Base-by-base conservation (phyloP, 2,329 filamentous ascomycete genomes). In the Trichoderma sp. region DNA sequence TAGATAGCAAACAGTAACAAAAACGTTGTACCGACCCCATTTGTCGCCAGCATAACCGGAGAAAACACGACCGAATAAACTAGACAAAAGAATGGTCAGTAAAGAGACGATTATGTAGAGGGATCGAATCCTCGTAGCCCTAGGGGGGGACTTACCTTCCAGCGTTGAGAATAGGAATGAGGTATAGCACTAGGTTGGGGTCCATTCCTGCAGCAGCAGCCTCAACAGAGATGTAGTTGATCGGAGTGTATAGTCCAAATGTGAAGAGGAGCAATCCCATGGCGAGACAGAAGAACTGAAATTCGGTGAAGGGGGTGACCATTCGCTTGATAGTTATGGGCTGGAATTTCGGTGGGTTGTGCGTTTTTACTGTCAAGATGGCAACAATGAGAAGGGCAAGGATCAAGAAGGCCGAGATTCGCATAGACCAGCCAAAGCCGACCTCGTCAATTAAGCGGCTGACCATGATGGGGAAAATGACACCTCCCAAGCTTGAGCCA, bases 401-500 rank as follows among this genome's bases (percentile, higher is more conserved):
- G 4, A 83, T 79, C 43, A 84, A 70, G 15, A 85, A 83, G 12
- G 77, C 82, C 1, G 76, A 78, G 21, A 76, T 79, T 24, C 83
- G 78, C 77, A 84, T 82, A 2, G 82, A 73, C 83, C 82, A 84
- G 0, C 76, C 77, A n/a, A 80, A 84, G 1, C 82, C 82, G 4
- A 83, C 75, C 4, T 74, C 36, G 0, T 73, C 73, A 47, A 83
- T 82, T 9, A 84, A 74, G 2, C 77, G 78, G 2, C 72, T 77
- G 3, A 83, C 75, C 78, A 84, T 82, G 72, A 84, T 82, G 30
- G 83, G 83, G 64, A 83, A 81, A 30, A 84, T 76, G 36, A 83
- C 78, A 1, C 82, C 82, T 6, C 83, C 82, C 3, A 84, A 72
- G 6, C 77, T 79, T 1, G 81, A 81, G 9, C 81, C 81, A 0